Evolutionary conservation across 305 asterid genomes (phyloP).

Genomic region (Fraxinus sp.): DNA sequence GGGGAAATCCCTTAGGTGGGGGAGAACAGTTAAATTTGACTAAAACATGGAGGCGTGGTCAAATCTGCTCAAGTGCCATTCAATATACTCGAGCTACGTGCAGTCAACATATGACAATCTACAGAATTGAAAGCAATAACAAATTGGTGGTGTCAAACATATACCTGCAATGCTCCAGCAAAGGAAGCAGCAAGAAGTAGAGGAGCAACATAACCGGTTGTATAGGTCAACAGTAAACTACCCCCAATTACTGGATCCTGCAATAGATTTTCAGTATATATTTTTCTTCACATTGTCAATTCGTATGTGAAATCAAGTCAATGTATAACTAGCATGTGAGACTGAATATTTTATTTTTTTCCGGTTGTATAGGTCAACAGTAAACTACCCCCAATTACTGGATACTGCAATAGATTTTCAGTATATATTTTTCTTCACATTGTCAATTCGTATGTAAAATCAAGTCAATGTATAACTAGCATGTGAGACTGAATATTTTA

Average conservation of each 20-base stretch:
- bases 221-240: conserved; percentile 84
- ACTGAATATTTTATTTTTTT: not conserved
- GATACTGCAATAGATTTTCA: conserved; percentile 54
- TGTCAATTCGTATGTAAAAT: not conserved
- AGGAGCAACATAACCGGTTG: conserved; percentile 94
- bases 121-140: not conserved
- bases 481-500: not conserved
- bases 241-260: conserved; percentile 91
- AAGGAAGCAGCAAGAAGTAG: conserved; percentile 97
- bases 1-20: not conserved
- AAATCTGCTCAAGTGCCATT: not conserved
- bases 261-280: conserved; percentile 15
- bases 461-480: not conserved
- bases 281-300: conserved; percentile 4
- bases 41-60: not conserved
- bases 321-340: not conserved
- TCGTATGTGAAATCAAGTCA: not conserved
- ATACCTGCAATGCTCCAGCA: conserved; percentile 97
- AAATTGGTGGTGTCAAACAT: not conserved
- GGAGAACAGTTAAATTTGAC: not conserved
- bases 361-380: conserved; percentile 92
- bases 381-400: conserved; percentile 82
- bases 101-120: not conserved
- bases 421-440: conserved; percentile 12
- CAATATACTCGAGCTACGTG: not conserved